Evolutionary conservation across 2,329 filamentous ascomycete species (phyloP).

Genomic region (Talaromyces sp.): DNA sequence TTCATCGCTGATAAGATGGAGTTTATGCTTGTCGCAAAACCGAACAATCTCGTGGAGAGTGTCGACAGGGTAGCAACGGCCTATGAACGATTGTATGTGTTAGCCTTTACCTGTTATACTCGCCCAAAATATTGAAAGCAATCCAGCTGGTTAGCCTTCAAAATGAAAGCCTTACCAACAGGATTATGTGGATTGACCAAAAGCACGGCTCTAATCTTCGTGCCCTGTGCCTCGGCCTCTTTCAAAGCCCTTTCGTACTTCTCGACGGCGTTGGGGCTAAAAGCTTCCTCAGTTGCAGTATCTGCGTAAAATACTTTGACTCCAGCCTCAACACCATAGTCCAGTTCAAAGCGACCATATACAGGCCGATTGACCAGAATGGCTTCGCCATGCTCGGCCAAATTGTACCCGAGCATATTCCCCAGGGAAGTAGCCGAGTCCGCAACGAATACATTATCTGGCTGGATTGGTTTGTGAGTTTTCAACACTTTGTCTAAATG

Average conservation of each 20-base stretch:
- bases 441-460: conserved; percentile 44
- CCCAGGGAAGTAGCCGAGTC: conserved; percentile 47
- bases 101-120: too few species aligned
- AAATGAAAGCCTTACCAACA: conserved; percentile 30
- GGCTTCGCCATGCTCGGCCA: conserved; percentile 50
- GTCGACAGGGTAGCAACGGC: conserved; percentile 49
- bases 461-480: conserved; percentile 35
- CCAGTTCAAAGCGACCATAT: conserved; percentile 54
- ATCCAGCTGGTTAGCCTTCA: too few species aligned
- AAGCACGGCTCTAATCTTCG: conserved; percentile 44
- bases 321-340: conserved; percentile 51
- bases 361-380: conserved; percentile 51
- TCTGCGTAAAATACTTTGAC: conserved; percentile 44
- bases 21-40: conserved; percentile 51
- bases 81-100: too few species aligned
- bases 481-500: conserved; percentile 48
- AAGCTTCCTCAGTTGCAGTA: conserved; percentile 42
- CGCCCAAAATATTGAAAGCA: too few species aligned
- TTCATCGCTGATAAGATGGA: conserved; percentile 61
- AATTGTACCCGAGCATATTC: conserved; percentile 46
- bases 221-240: conserved; percentile 34
- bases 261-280: conserved; percentile 33
- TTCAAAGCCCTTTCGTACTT: conserved; percentile 44
- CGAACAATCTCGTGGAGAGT: conserved; percentile 50
- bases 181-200: conserved; percentile 52